Percentiles rank a stretch among this genome's conserved stretches.
These are phyloP conservation scores for Papilionanthe hybrid DNA, from an alignment of 116 monocot species.

Conservation along the genomic window DNA sequence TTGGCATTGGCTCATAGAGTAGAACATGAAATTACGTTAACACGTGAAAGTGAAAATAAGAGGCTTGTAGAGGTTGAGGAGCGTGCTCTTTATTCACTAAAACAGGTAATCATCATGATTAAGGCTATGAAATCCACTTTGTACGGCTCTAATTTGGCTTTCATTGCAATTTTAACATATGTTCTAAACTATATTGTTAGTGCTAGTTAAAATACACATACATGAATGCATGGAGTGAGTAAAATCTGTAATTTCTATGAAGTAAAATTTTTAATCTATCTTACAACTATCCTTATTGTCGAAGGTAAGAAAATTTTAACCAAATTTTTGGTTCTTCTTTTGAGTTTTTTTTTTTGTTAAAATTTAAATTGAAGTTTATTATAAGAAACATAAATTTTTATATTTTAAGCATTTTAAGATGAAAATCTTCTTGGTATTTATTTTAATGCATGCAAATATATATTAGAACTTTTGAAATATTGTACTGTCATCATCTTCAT, in stretches of 20 bases:
- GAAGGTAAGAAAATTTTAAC: not conserved
- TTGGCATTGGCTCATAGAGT: conserved; percentile 80
- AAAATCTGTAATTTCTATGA: not conserved
- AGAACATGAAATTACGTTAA: conserved; percentile 78
- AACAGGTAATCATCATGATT: conserved; percentile 49
- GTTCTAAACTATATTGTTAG: not conserved
- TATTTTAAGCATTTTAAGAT: not conserved
- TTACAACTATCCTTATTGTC: not conserved
- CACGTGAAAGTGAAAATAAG: conserved; percentile 47
- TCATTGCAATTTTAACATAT: not conserved
- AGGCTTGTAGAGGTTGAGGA: conserved; percentile 59
- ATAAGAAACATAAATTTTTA: not conserved
- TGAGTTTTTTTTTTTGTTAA: not conserved
- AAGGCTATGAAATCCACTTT: not conserved
- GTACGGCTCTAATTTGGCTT: not conserved
- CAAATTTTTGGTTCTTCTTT: not conserved
- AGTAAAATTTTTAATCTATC: not conserved
- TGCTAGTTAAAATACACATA: not conserved
- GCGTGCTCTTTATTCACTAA: conserved; percentile 60
- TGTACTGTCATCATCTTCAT: too few species aligned
- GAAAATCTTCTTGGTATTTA: not conserved
- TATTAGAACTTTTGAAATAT: too few species aligned
- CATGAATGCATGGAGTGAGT: not conserved
- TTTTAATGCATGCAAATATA: too few species aligned
- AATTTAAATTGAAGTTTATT: not conserved